Percentiles rank a stretch among this genome's conserved stretches.
These are phyloP conservation scores for Arachis stenosperma DNA, from an alignment of 306 rosid genomes.

Conservation along the genomic window DNA sequence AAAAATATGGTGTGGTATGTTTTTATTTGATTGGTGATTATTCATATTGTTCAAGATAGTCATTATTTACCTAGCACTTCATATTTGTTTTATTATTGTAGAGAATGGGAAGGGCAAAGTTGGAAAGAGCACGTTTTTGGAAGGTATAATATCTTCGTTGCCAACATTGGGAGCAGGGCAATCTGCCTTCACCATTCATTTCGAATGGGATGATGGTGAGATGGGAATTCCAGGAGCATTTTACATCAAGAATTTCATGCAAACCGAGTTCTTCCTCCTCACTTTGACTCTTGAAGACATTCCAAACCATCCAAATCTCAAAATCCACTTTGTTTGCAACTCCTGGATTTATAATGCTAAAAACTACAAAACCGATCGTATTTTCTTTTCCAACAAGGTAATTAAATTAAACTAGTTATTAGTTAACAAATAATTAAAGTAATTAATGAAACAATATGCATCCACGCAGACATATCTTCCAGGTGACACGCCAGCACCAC, in stretches of 20 bases:
- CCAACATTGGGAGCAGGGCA: slow-evolving; percentile 50
- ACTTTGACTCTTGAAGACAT: slow-evolving; percentile 45
- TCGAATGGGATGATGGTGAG: slow-evolving; percentile 38
- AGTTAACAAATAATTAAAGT: not conserved
- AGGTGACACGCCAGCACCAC: slow-evolving; percentile 73
- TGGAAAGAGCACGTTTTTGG: slow-evolving; percentile 62
- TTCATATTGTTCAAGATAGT: no score
- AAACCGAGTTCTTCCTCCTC: slow-evolving; percentile 39
- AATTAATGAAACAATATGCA: not conserved
- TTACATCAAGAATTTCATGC: slow-evolving; percentile 32
- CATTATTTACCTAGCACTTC: no score
- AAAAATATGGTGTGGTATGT: no score
- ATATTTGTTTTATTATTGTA: not conserved
- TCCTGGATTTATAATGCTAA: slow-evolving; percentile 42
- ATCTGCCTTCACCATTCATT: slow-evolving; percentile 35
- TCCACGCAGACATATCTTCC: slow-evolving; percentile 71
- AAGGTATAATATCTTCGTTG: slow-evolving; percentile 58
- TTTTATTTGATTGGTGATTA: no score
- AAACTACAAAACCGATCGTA: slow-evolving; percentile 21
- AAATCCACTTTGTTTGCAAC: slow-evolving; percentile 40
- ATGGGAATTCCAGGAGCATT: slow-evolving; percentile 46
- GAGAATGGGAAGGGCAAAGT: slow-evolving; percentile 60
- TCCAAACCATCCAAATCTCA: slow-evolving; percentile 35
- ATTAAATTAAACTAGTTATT: not conserved
- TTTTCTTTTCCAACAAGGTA: slow-evolving; percentile 45